Conservation (phyloP, 1,284 basidiomycete genomes). For the Melampsora abietis-canadensis region DNA sequence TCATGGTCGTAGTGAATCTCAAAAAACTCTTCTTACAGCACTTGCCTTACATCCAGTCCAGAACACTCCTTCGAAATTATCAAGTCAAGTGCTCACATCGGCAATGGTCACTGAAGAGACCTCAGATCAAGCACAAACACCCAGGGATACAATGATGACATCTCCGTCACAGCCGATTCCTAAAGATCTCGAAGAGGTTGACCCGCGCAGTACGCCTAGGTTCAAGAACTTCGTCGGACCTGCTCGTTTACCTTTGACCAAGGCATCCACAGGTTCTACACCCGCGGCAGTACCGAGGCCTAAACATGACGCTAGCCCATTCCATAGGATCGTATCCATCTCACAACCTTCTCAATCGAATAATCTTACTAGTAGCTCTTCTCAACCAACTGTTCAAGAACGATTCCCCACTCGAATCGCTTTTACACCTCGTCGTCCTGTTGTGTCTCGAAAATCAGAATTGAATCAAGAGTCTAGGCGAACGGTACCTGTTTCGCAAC, state of each 20-base stretch:
- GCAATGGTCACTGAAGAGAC: neutral
- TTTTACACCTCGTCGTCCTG: conserved; percentile 30
- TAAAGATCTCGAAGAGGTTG: too few relatives aligned
- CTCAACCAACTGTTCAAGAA: conserved; percentile 18
- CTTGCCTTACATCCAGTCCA: conserved; percentile 26
- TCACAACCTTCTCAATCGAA: too few relatives aligned
- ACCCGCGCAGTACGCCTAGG: conserved; percentile 6
- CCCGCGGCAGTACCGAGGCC: conserved; percentile 18
- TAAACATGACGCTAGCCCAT: conserved; percentile 20
- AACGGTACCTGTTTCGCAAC: too few relatives aligned
- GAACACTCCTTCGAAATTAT: neutral
- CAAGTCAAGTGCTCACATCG: neutral
- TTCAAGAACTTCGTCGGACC: conserved; percentile 37
- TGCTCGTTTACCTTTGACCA: conserved; percentile 22
- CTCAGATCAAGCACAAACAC: conserved; percentile 6
- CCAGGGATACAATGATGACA: neutral
- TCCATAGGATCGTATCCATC: conserved; percentile 7
- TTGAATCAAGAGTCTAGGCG: too few relatives aligned
- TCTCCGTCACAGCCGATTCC: neutral
- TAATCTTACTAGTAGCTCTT: conserved; percentile 3
- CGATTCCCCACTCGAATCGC: conserved; percentile 28
- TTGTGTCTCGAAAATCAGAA: neutral
- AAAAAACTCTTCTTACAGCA: conserved; percentile 36
- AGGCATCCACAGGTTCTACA: conserved; percentile 15
- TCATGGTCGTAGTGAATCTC: conserved; percentile 16